Base-by-base conservation (phyloP, 1,284 basidiomycete genomes). In the Apiotrichum porosum region DNA sequence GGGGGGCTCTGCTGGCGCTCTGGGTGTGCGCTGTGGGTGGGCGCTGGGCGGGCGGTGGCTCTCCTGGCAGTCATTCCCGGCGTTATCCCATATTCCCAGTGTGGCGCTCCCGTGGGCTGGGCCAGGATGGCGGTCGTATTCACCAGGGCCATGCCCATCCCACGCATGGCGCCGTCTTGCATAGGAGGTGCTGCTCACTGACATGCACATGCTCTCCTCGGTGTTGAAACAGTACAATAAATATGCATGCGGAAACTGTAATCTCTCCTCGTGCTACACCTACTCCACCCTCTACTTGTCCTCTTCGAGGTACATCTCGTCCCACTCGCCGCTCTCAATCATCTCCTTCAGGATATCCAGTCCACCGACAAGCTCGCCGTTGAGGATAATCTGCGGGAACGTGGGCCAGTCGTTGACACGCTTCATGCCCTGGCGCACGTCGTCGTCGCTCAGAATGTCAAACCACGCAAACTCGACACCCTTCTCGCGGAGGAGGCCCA, bases 301-400 rank as follows among this genome's bases (percentile, higher is more conserved):
- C 36, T 38, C 44, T 18, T 26, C 39, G 22, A 44, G 37, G 47
- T 69, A 62, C 51, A 70, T 49, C 55, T 72, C 68, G 44, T 72
- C 66, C 62, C 64, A 73, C 52, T 71, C 69, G 38, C 72, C 72
- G 43, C 56, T 65, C 62, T 73, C 78, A 13, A 81, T 75, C 77
- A 83, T 79, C 72, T 85, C 83, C 62, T 78, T 74, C 46, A 85
- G 75, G 51, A 85, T 80, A 63, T 84, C 83, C 28, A 81, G 68
- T 5, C 80, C 85, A 30, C 85, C 85, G 14, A 86, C 80, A n/a
- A 87, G 77, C 70, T 87, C 84, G 44, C 85, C 85, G 66, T 90
- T 89, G 60, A 91, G 85, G 36, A 87, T 86, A 60, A 90, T 88
- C 83, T 89, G 76, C 28, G 72, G 74, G 69, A 69, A 74, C 19